Percentiles rank a stretch among this genome's conserved stretches.
phyloP scores from a whole-genome alignment of 306 rosid genomes.

The Quercus alba region DNA sequence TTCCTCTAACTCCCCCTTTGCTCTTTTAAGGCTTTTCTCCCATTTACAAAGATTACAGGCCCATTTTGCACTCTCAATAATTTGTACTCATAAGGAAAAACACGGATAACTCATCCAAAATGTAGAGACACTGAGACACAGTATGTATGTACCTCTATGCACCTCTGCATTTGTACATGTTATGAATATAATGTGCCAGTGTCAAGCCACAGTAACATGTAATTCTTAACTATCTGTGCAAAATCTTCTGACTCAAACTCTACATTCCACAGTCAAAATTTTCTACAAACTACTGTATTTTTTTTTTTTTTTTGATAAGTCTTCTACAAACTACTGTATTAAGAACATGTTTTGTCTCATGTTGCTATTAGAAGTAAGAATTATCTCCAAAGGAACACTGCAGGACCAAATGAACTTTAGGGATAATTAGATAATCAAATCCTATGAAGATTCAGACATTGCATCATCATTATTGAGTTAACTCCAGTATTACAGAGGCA shows the following conservation, averaged over 20 bases:
- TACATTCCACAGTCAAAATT: neutral
- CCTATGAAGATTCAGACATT: neutral
- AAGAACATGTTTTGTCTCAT: neutral
- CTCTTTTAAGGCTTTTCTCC: neutral
- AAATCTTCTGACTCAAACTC: neutral
- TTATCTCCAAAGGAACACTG: neutral
- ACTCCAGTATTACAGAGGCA: slow-evolving; percentile 7
- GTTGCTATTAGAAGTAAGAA: neutral
- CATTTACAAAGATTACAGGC: neutral
- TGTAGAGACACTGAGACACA: neutral
- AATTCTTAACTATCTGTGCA: neutral
- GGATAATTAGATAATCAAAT: neutral
- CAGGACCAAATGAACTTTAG: neutral
- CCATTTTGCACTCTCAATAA: neutral
- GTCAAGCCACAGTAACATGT: neutral
- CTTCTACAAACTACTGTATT: neutral
- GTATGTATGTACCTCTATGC: neutral
- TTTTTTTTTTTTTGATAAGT: too few relatives aligned
- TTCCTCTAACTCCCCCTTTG: neutral
- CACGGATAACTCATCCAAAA: too few relatives aligned
- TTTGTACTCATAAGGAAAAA: neutral
- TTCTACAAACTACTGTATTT: neutral
- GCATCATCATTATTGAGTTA: neutral
- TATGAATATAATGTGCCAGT: neutral
- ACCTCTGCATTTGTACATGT: neutral